phyloP scores from a whole-genome alignment of 768 basidiomycete species.

The Suillus ampliporus region DNA sequence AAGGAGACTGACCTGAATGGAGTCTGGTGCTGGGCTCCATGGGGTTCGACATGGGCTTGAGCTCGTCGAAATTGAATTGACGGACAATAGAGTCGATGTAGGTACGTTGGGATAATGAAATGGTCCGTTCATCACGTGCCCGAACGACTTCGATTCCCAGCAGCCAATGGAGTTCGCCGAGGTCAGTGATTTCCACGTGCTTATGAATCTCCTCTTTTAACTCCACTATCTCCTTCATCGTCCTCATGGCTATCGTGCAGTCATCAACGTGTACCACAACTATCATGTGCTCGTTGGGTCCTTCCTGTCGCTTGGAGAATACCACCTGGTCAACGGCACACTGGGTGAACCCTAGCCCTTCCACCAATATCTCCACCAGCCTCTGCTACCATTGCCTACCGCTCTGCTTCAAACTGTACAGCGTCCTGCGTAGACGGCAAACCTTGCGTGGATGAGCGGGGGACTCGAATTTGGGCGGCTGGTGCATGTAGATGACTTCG shows the following conservation, averaged over 20 bases:
- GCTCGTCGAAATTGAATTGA: slow-evolving; percentile 20
- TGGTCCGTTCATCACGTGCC: neutral
- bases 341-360: slow-evolving; percentile 15
- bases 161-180: slow-evolving; percentile 17
- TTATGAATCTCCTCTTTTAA: neutral
- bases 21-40: slow-evolving; percentile 1
- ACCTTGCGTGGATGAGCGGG: slow-evolving; percentile 15
- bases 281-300: neutral
- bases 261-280: slow-evolving; percentile 19
- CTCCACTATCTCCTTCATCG: neutral
- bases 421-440: slow-evolving; percentile 23
- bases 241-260: slow-evolving; percentile 19
- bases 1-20: neutral
- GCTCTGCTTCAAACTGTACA: slow-evolving; percentile 34
- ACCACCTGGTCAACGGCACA: slow-evolving; percentile 28
- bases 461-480: slow-evolving; percentile 30
- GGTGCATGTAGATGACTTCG: slow-evolving; percentile 48
- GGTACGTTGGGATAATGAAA: slow-evolving; percentile 6
- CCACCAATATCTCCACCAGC: slow-evolving; percentile 6
- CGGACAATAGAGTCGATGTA: slow-evolving; percentile 40
- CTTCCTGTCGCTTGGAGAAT: slow-evolving; percentile 26
- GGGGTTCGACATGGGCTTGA: neutral
- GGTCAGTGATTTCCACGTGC: too few species aligned
- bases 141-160: slow-evolving; percentile 16
- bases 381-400: too few species aligned